Base-by-base conservation (phyloP, 495 filamentous ascomycete genomes). In the Parathielavia hyrcaniae region DNA sequence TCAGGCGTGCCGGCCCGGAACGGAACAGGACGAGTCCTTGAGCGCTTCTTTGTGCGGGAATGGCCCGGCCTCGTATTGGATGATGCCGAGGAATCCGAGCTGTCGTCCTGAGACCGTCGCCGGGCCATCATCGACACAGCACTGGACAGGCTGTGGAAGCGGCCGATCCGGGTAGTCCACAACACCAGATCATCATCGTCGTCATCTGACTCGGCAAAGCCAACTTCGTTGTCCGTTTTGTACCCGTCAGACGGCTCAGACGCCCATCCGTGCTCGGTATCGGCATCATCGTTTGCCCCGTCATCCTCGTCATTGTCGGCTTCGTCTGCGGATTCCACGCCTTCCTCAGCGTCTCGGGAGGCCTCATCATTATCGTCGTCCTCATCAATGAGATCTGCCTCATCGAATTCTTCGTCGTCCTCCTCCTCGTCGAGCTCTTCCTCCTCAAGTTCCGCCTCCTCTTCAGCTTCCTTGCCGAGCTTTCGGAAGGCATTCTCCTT, bases 201-300 rank as follows among this genome's bases (percentile, higher is more conserved):
- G 62, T 96, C 87, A 60, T 96, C 91, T 0, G 89, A 92, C 13
- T 86, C 88, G 44, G 90, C 92, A 67, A 97, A 96, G 3, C 93
- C 93, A 60, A 84, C 84, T 73, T 98, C 93, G 65, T 96, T 90
- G 68, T 97, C 92, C n/a, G 91, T 93, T 62, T 96, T 89, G 63
- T 92, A 91, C 12, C 89, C 89, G 66, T 85, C 87, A 38, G 78
- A 77, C n/a, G 70, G 73, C 51, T 88, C 84, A 58, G 86, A 83
- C 44, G 87, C 81, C 49, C 86, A 89, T 12, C 73, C 80, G 61
- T 85, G 83, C 32, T 83, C 80, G 5, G 79, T 75, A 36, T 73
- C 73, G 20, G 68, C 71, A 32, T 75, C 75, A 38, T 77, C 69
- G 2, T 55, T 53, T 39, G 65, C 59, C 6, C 74, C 72, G 3